Conservation (phyloP, 2,329 filamentous ascomycete species). For the Fusarium nodosum region DNA sequence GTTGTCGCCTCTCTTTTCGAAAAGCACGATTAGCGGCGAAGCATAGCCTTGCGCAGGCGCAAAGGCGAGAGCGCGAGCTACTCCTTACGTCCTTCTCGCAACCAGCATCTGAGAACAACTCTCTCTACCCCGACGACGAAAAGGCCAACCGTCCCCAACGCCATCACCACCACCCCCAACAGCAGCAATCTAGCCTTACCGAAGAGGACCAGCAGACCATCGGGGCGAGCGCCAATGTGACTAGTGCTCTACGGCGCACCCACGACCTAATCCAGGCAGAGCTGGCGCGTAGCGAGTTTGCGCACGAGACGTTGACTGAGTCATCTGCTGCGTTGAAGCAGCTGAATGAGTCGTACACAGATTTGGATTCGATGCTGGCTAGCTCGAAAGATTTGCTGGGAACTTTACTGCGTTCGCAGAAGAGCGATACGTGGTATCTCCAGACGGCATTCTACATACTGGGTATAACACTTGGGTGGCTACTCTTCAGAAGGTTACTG, state of each 20-base stretch:
- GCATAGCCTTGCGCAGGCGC: constrained; percentile 78
- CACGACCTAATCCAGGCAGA: constrained; percentile 89
- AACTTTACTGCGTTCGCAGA: constrained; percentile 86
- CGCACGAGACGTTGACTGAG: constrained; percentile 87
- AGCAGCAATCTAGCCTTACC: constrained; percentile 58
- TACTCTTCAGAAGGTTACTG: constrained; percentile 84
- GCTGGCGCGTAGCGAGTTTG: constrained; percentile 88
- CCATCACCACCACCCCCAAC: constrained; percentile 38
- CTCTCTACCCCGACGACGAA: constrained; percentile 49
- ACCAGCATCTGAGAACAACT: constrained; percentile 54
- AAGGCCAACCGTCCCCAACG: constrained; percentile 44
- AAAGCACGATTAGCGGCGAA: constrained; percentile 86
- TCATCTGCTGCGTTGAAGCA: constrained; percentile 85
- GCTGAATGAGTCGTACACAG: constrained; percentile 84
- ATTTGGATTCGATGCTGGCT: constrained; percentile 81
- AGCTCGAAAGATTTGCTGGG: constrained; percentile 81
- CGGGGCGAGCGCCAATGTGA: constrained; percentile 85
- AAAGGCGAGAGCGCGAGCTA: constrained; percentile 80
- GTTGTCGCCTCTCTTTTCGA: constrained; percentile 77
- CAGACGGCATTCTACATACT: constrained; percentile 90
- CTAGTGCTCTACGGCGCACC: constrained; percentile 83
- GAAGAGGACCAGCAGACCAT: constrained; percentile 80
- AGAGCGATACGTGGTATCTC: constrained; percentile 98
- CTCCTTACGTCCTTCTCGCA: constrained; percentile 75
- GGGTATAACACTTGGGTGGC: constrained; percentile 81